Evolutionary conservation across 1,284 basidiomycete species (phyloP), one percentile per base, ranked within the genome.

Genomic region (Fomitopsis palustris): DNA sequence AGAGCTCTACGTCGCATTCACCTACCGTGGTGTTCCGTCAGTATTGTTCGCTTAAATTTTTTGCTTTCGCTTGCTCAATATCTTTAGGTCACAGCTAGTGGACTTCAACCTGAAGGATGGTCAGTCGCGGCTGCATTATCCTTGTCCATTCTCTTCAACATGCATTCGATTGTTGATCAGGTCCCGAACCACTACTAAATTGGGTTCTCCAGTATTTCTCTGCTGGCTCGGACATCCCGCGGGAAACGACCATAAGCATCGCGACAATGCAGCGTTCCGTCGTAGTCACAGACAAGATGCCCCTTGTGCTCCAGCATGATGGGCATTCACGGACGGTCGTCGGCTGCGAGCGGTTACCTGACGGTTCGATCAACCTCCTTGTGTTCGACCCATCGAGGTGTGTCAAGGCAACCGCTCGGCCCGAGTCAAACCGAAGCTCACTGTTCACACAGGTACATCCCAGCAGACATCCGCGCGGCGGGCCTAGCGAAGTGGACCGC

Each of bases 291-390:
- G 71, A 81, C 35, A 84, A 80, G 65, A 86, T 92, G 81, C 93
- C 93, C 4, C 67, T 96, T 19, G 86, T 96, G 39, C 76, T 96
- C 47, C 86, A 95, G 77, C 86, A 92, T 65, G 70, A 80, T 4
- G 92, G 93, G 0, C 93, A 96, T 74, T 95, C 93, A 16, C 76
- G 90, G n/a, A 88, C 87, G 1, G 85, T 96, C 16, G 80, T 95
- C 2, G 93, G 93, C 1, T 94, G 89, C 65, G 92, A 95, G 69
- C 73, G 86, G 39, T 78, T 75, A 31, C 81, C 79, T 62, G 77
- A 77, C 21, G 87, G 86, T 6, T 73, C 77, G 14, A 77, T 83
- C 41, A 87, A 84, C 64, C 77, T 96, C 2, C 76, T 95, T 10
- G 76, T 84, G 9, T 92, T 94, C 62, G 92, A 95, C 74, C 91